Evolutionary conservation across 1,139 yeast genomes (phyloP).

Genomic region (Taphrina deformans): DNA sequence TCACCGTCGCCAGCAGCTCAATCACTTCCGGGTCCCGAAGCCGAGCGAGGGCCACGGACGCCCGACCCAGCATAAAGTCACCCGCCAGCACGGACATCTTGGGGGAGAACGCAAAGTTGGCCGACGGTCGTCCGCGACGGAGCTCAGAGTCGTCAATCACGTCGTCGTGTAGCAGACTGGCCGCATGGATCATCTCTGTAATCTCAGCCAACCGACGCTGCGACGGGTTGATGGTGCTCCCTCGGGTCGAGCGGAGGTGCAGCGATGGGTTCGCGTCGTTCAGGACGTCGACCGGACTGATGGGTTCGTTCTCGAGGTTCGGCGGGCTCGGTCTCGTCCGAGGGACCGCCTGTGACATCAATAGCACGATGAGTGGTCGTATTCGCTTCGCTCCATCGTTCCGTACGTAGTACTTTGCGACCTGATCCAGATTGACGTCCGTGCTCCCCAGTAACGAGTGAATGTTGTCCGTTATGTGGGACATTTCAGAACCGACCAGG

Average conservation of each 20-base stretch:
- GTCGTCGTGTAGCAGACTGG: slow-evolving; percentile 93
- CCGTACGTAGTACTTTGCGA: slow-evolving; percentile 89
- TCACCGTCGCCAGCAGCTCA: slow-evolving; percentile 89
- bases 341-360: slow-evolving; percentile 76
- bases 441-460: slow-evolving; percentile 87
- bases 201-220: slow-evolving; percentile 95
- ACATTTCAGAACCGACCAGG: slow-evolving; percentile 93
- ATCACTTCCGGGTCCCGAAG: slow-evolving; percentile 95
- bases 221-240: slow-evolving; percentile 74
- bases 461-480: slow-evolving; percentile 79
- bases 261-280: slow-evolving; percentile 78
- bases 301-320: slow-evolving; percentile 46
- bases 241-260: slow-evolving; percentile 50
- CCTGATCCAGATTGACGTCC: slow-evolving; percentile 86
- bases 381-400: slow-evolving; percentile 89
- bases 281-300: slow-evolving; percentile 77
- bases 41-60: slow-evolving; percentile 92
- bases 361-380: slow-evolving; percentile 81
- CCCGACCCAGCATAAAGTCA: slow-evolving; percentile 89
- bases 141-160: slow-evolving; percentile 92
- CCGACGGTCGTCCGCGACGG: slow-evolving; percentile 86
- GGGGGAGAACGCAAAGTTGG: slow-evolving; percentile 90
- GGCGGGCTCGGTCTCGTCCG: slow-evolving; percentile 54
- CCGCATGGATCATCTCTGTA: slow-evolving; percentile 98
- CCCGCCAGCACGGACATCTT: slow-evolving; percentile 98